Conservation (phyloP, 352 stramenopile genomes). For the Globisporangium radiosum region DNA sequence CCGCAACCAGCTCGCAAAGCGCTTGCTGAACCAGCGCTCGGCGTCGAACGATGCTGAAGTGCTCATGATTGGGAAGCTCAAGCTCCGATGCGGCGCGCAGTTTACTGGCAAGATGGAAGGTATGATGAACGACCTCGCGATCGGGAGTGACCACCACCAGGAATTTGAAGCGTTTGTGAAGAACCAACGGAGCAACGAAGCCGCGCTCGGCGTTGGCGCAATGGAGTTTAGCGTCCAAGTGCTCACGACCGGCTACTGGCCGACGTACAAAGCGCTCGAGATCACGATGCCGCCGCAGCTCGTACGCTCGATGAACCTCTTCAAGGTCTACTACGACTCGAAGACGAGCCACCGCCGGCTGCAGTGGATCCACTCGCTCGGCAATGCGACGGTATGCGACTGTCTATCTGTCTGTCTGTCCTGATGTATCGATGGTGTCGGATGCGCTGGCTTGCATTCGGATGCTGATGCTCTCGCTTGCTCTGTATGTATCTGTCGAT, state of each 20-base stretch:
- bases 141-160: slow-evolving; percentile 94
- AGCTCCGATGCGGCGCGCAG: slow-evolving; percentile 97
- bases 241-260: slow-evolving; percentile 98
- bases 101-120: slow-evolving; percentile 99
- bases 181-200: slow-evolving; percentile 70
- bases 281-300: slow-evolving; percentile 92
- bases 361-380: slow-evolving; percentile 95
- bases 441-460: background rate
- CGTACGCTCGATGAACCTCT: slow-evolving; percentile 94
- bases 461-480: background rate
- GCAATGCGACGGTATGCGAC: slow-evolving; percentile 88
- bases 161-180: slow-evolving; percentile 94
- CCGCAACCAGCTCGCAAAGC: slow-evolving; percentile 98
- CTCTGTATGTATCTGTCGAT: no score
- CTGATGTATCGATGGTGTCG: background rate
- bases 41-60: slow-evolving; percentile 97
- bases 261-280: slow-evolving; percentile 96
- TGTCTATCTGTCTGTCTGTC: background rate
- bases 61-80: slow-evolving; percentile 99
- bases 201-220: slow-evolving; percentile 27
- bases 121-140: slow-evolving; percentile 99
- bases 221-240: slow-evolving; percentile 97
- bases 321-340: slow-evolving; percentile 93
- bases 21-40: slow-evolving; percentile 97
- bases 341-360: slow-evolving; percentile 94